phyloP scores from a whole-genome alignment of 1,284 basidiomycete species.

The Irpex lacteus region DNA sequence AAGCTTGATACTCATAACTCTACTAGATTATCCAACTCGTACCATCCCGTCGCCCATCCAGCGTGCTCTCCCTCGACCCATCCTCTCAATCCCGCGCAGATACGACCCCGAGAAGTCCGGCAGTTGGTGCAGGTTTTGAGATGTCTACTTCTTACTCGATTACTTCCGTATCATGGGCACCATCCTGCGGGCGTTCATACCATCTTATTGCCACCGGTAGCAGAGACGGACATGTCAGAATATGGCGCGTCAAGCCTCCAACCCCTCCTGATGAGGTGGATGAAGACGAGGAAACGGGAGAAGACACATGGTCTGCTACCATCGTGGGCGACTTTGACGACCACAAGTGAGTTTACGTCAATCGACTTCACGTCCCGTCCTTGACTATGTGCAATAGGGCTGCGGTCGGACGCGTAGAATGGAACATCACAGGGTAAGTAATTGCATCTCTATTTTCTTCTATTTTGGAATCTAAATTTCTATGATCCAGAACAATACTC shows the following conservation, averaged over 20 bases:
- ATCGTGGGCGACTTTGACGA: slow-evolving; percentile 86
- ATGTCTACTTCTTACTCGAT: slow-evolving; percentile 53
- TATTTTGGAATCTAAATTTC: background rate
- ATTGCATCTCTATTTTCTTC: slow-evolving; percentile 24
- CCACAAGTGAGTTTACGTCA: slow-evolving; percentile 53
- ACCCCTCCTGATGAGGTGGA: slow-evolving; percentile 26
- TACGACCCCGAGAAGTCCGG: slow-evolving; percentile 20
- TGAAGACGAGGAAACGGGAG: slow-evolving; percentile 39
- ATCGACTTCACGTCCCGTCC: background rate
- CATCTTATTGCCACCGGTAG: slow-evolving; percentile 89
- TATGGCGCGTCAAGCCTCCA: slow-evolving; percentile 78
- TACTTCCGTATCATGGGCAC: slow-evolving; percentile 86
- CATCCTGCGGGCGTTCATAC: slow-evolving; percentile 87
- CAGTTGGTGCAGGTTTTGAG: slow-evolving; percentile 28
- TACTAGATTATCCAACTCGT: slow-evolving; percentile 57
- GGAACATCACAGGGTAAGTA: slow-evolving; percentile 83
- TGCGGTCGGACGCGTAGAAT: slow-evolving; percentile 72
- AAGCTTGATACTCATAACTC: background rate
- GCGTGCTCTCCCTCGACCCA: slow-evolving; percentile 32
- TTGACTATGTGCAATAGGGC: slow-evolving; percentile 38
- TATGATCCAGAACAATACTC: slow-evolving; percentile 68
- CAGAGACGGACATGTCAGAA: slow-evolving; percentile 82
- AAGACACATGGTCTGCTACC: slow-evolving; percentile 66
- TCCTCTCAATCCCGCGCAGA: slow-evolving; percentile 27
- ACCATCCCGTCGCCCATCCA: slow-evolving; percentile 43